A percentile compares a stretch with the other conserved stretches of the same genome.
phyloP scores from a whole-genome alignment of 2,329 filamentous ascomycete genomes.

The Orbilia oligospora region DNA sequence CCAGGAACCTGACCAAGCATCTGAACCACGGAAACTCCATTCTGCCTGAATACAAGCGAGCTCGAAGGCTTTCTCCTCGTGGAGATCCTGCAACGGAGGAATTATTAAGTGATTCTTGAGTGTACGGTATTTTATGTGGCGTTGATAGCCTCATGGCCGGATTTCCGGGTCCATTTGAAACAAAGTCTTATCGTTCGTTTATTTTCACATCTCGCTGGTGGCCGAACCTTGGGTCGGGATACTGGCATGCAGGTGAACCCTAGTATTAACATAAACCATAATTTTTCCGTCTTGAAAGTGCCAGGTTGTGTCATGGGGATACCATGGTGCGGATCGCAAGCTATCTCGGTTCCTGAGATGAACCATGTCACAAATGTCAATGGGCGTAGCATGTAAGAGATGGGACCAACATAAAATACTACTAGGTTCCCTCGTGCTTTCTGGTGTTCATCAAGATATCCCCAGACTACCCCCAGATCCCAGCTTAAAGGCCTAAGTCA shows the following conservation, averaged over 20 bases:
- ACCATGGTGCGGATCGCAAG: too few species aligned
- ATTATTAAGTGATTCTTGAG: conserved; percentile 8
- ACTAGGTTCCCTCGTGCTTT: neutral
- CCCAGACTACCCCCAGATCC: neutral
- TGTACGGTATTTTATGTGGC: neutral
- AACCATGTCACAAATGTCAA: neutral
- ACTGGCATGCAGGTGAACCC: conserved; percentile 5
- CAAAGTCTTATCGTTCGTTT: neutral
- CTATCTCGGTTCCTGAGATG: neutral
- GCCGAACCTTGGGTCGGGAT: neutral
- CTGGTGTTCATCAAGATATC: neutral
- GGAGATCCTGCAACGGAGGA: conserved; percentile 26
- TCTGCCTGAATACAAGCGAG: conserved; percentile 43
- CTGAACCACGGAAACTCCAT: conserved; percentile 27
- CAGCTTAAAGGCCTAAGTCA: neutral
- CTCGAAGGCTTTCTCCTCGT: neutral
- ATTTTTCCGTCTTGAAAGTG: conserved; percentile 35
- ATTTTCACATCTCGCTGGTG: conserved; percentile 1
- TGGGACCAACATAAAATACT: conserved; percentile 7
- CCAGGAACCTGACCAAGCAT: neutral
- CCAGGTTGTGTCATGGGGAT: neutral
- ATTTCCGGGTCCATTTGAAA: neutral
- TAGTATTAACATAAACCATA: conserved; percentile 5
- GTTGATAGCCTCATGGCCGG: conserved; percentile 9
- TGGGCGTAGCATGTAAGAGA: neutral